A percentile compares a stretch with the other conserved stretches of the same genome.
Conservation (phyloP, 345 rosid species). For the Leavenworthia alabamica region DNA sequence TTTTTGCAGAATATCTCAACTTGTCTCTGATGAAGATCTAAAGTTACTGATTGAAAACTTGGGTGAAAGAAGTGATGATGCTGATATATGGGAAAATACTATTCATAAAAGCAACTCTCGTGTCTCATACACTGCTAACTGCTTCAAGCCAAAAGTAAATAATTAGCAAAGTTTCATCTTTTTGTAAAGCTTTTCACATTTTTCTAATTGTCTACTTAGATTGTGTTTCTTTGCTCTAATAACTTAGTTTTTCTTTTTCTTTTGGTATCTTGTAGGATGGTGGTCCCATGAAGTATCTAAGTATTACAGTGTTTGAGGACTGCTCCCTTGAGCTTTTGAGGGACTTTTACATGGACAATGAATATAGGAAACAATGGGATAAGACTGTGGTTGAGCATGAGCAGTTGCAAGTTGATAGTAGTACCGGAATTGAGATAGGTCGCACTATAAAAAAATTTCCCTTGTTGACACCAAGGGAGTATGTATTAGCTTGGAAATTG, state of each 20-base stretch:
- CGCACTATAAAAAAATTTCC: conserved; percentile 78
- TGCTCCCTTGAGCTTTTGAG: conserved; percentile 55
- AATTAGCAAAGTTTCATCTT: not conserved
- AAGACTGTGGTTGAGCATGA: conserved; percentile 60
- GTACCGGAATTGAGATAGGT: conserved; percentile 66
- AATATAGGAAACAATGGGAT: conserved; percentile 80
- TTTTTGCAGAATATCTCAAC: conserved; percentile 40
- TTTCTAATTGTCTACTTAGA: not conserved
- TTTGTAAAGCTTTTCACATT: not conserved
- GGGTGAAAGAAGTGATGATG: conserved; percentile 30
- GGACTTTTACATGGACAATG: conserved; percentile 89
- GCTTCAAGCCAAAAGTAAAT: conserved; percentile 69
- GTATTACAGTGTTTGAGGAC: conserved; percentile 64
- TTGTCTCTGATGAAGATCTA: conserved; percentile 62
- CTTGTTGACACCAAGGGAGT: conserved; percentile 76
- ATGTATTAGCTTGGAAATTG: conserved; percentile 74
- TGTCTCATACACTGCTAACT: conserved; percentile 55
- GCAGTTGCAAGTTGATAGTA: conserved; percentile 57
- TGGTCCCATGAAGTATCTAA: conserved; percentile 69
- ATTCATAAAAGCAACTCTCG: conserved; percentile 45
- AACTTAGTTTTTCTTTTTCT: conserved; percentile 3
- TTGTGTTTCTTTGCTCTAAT: not conserved
- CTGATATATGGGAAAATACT: conserved; percentile 59
- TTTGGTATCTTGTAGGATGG: conserved; percentile 48
- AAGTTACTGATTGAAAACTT: conserved; percentile 51